Conservation (phyloP, 257 asterid species). For the Przewalskia tangutica region DNA sequence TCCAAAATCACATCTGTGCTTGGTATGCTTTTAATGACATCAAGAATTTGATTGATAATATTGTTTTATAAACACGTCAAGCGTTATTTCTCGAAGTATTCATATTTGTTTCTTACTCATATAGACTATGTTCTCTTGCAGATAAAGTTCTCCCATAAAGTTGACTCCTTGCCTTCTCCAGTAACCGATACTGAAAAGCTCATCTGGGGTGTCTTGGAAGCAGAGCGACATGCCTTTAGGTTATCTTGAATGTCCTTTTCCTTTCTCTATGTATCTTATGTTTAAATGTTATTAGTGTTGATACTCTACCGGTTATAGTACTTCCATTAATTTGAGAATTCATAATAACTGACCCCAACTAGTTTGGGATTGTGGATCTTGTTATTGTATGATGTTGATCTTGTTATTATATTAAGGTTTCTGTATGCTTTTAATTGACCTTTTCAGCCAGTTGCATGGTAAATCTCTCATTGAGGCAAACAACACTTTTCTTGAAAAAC, state of each 20-base stretch:
- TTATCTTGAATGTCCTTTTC: conserved; percentile 14
- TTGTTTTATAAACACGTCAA: background rate
- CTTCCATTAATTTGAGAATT: background rate
- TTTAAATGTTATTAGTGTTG: background rate
- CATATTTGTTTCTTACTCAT: background rate
- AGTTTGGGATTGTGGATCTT: background rate
- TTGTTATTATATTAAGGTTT: conserved; percentile 1
- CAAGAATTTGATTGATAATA: background rate
- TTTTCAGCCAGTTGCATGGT: conserved; percentile 66
- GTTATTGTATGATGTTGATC: background rate
- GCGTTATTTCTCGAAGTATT: background rate
- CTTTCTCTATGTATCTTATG: background rate
- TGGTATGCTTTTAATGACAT: conserved; percentile 45
- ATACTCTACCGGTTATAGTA: background rate
- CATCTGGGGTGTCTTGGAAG: conserved; percentile 76
- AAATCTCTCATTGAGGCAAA: conserved; percentile 77
- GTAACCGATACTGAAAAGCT: conserved; percentile 66
- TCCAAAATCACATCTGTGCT: conserved; percentile 76
- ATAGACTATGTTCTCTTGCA: conserved; percentile 20
- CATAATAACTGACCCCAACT: background rate
- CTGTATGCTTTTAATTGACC: conserved; percentile 3
- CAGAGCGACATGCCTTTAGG: conserved; percentile 73
- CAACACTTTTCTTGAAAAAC: conserved; percentile 56
- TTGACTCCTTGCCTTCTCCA: conserved; percentile 63
- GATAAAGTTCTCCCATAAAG: conserved; percentile 74